Base-by-base conservation (phyloP, 129 eudicot genomes). In the Pulicaria dysenterica region DNA sequence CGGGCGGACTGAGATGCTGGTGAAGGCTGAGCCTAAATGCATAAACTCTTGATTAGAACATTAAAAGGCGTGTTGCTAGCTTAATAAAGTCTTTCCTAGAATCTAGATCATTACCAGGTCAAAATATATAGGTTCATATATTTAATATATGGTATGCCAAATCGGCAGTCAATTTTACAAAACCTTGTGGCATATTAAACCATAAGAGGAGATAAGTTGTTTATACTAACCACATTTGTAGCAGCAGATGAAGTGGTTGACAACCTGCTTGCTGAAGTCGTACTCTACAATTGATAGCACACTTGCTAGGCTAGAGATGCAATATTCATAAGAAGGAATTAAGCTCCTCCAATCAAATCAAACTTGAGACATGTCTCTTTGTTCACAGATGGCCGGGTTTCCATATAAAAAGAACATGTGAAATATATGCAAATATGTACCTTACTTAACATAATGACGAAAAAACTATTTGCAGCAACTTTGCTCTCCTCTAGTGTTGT, bases 391-490 rank as follows among this genome's bases (percentile, higher is more conserved):
- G 31, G 31, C 31, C 31, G 2, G 31, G 31, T 24, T 24, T 24
- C 31, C 17, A 13, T 13, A 12, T 66, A 24, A 16, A 46, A 15
- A 6, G 5, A 47, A 19, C 13, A 45, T 46, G 45, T 45, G 56
- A 67, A 19, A 48, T 69, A 34, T 16, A 56, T 40, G 44, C 8
- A 7, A 58, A 50, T 51, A 36, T 60, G 40, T 74, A 89, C 96
- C 96, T 89, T 89, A 36, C 73, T 24, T 57, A 89, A 76, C 91
- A 86, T 86, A 72, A 89, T 51, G 37, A 89, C 89, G 5, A 89
- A 37, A 72, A 86, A 89, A 65, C 86, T 86, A 16, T 69, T 75
- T 37, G 86, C 96, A 56, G 85, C 84, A 81, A 89, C 87, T 53
- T 84, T 79, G 65, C 82, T 86, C 60, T 89, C 89, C 49, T 77